Base-by-base conservation (phyloP, 495 filamentous ascomycete species). In the Daldinia childiae region DNA sequence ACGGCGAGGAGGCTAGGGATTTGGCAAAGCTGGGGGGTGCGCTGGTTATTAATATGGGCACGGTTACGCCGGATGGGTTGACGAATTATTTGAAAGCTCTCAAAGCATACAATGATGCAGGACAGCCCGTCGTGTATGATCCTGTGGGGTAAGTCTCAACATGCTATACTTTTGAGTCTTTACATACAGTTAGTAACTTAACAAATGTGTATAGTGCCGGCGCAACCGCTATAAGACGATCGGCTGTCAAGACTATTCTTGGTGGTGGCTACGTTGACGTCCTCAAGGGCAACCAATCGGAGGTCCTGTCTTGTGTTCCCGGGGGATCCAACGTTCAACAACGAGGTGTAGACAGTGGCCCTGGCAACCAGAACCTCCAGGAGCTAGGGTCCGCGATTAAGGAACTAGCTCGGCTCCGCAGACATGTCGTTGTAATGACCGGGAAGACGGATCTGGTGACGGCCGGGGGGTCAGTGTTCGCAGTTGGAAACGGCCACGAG, bases 11-110 rank as follows among this genome's bases (percentile, higher is more conserved):
- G 84, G 93, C 94, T 4, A 78, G 79, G 6, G 94, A 97, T 76
- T 82, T 99, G 41, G 88, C 87, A 34, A 83, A 82, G 27, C 82
- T 94, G 6, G 85, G 84, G 1, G 86, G 85, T 6, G 85, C 91
- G 3, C 82, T 98, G 11, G 90, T 99, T 14, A 89, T 99, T 73
- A 99, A 99, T 79, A 97, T 98, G 93, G 95, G 95, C 21, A 97
- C 93, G 2, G 86, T 95, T 29, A 92, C 89, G 8, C 87, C 90
- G 3, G 90, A 91, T 5, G 89, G 89, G 55, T 76, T 94, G 7
- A 66, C 81, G 6, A 92, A 92, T 74, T 93, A 94, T 74, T 45
- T 80, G 9, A 80, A 84, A 66, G 80, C 83, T 0, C 67, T 89
- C n/a, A 82, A 79, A 50, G 93, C 93, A 6, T 97, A 98, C 82